A percentile compares a stretch with the other conserved stretches of the same genome.
phyloP scores from a whole-genome alignment of 371 early-diverging fungal species.

The Dichotomocladium elegans region DNA sequence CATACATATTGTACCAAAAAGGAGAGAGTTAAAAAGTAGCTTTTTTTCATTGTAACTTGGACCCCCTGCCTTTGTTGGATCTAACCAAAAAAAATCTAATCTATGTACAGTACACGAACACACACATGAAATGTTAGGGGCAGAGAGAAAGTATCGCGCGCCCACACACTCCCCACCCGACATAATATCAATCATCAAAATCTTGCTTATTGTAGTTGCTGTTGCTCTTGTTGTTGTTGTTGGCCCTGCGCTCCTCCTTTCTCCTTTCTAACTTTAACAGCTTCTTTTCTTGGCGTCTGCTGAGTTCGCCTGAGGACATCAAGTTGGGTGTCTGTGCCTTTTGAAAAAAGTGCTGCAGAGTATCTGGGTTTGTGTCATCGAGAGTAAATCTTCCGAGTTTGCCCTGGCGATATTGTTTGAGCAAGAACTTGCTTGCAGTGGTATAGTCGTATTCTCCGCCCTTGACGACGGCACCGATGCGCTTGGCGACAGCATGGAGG shows the following conservation, averaged over 20 bases:
- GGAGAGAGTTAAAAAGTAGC: too few species aligned
- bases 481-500: constrained; percentile 56
- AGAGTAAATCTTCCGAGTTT: constrained; percentile 68
- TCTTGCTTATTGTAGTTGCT: too few species aligned
- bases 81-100: too few species aligned
- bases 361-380: constrained; percentile 60
- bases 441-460: constrained; percentile 66
- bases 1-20: too few species aligned
- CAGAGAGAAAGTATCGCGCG: too few species aligned
- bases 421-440: constrained; percentile 66
- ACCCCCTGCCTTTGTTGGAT: too few species aligned
- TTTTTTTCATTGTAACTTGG: too few species aligned
- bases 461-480: constrained; percentile 75
- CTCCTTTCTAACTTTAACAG: constrained; percentile 42
- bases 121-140: too few species aligned
- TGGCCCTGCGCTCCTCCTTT: constrained; percentile 51
- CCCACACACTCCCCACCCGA: too few species aligned
- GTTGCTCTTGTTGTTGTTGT: constrained; percentile 9
- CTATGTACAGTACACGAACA: too few species aligned
- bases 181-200: too few species aligned
- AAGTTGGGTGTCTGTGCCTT: constrained; percentile 21
- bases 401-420: constrained; percentile 73
- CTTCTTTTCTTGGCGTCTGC: not conserved
- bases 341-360: constrained; percentile 52
- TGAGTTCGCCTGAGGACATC: not conserved